These are phyloP conservation scores for Thelonectria discophora DNA, from an alignment of 2,329 filamentous ascomycete genomes.

Conservation along the genomic window DNA sequence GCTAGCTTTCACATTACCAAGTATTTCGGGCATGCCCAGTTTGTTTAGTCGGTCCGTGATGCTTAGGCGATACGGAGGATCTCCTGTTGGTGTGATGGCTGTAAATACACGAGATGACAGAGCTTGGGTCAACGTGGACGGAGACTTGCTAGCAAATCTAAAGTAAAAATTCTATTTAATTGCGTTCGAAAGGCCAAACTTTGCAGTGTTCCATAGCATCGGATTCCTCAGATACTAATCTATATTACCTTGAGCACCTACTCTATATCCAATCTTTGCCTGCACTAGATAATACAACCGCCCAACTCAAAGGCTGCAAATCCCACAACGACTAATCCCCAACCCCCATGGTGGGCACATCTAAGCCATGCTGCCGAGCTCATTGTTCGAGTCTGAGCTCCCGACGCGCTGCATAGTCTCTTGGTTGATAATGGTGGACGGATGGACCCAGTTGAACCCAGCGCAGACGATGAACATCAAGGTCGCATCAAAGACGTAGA, in stretches of 20 bases:
- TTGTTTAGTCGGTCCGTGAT: conserved; percentile 41
- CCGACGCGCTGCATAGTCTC: neutral
- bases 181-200: too few species aligned
- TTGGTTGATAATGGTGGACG: neutral
- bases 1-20: conserved; percentile 59
- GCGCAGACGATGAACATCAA: conserved; percentile 42
- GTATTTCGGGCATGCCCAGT: conserved; percentile 53
- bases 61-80: too few species aligned
- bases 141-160: too few species aligned
- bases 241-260: too few species aligned
- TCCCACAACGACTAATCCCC: neutral
- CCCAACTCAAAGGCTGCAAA: neutral
- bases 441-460: conserved; percentile 19
- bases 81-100: too few species aligned
- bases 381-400: neutral
- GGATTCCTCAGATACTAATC: too few species aligned
- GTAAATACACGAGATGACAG: too few species aligned
- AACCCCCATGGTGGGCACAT: neutral
- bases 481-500: conserved; percentile 47
- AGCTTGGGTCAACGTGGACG: neutral
- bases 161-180: too few species aligned
- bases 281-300: too few species aligned
- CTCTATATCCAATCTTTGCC: too few species aligned
- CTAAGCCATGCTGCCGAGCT: neutral
- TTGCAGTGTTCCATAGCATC: too few species aligned